Conservation (phyloP, 352 stramenopile genomes). For the Phytophthora cactorum region DNA sequence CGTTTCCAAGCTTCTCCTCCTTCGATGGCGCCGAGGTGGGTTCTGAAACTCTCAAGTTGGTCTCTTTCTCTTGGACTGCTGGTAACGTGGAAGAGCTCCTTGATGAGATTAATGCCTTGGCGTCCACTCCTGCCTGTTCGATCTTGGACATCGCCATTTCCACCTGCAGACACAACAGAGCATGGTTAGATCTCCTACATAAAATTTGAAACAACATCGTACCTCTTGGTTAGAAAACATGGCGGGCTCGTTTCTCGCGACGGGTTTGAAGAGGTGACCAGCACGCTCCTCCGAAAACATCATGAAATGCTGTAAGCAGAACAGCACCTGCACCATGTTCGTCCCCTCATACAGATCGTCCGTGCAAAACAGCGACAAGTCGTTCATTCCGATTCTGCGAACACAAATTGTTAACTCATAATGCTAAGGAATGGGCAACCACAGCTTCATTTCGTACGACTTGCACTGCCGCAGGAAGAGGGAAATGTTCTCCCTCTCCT, state of each 20-base stretch:
- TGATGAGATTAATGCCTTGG: constrained; percentile 48
- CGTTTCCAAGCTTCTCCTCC: constrained; percentile 11
- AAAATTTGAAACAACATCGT: constrained; percentile 1
- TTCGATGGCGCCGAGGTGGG: not conserved
- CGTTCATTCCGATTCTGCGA: constrained; percentile 79
- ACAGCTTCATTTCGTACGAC: constrained; percentile 45
- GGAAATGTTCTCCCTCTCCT: constrained; percentile 85
- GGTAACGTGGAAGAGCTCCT: constrained; percentile 4
- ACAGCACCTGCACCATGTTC: constrained; percentile 87
- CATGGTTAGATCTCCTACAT: constrained; percentile 1
- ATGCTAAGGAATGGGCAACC: not conserved
- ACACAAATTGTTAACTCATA: constrained; percentile 8
- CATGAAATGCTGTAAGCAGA: constrained; percentile 81
- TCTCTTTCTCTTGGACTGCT: constrained; percentile 21
- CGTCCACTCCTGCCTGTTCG: constrained; percentile 60
- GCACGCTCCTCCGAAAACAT: constrained; percentile 62
- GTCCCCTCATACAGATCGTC: constrained; percentile 87
- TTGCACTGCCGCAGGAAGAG: constrained; percentile 86
- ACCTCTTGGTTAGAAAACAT: constrained; percentile 79
- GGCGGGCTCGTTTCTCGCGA: constrained; percentile 40
- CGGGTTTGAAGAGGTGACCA: constrained; percentile 50
- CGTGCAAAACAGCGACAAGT: constrained; percentile 83
- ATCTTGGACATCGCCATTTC: constrained; percentile 79
- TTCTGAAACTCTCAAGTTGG: constrained; percentile 11
- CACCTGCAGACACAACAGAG: constrained; percentile 33